Evolutionary conservation across 2,329 filamentous ascomycete genomes (phyloP).

Genomic region (Didymella pomorum): DNA sequence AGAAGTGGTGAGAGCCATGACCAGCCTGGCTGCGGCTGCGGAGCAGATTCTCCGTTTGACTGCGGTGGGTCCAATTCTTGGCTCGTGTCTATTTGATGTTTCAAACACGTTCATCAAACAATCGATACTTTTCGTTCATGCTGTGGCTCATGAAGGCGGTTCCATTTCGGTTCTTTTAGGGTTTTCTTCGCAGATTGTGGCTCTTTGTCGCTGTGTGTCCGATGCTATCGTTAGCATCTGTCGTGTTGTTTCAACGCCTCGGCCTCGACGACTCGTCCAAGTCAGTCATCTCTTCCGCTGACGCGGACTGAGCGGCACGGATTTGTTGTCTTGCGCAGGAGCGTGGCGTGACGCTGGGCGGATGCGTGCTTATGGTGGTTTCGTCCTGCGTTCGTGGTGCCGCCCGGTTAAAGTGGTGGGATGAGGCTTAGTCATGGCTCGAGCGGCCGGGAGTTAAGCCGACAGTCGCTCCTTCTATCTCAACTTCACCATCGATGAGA

Average conservation of each 20-base stretch:
- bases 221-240: neutral
- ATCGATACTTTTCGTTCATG: conserved; percentile 15
- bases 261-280: neutral
- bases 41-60: conserved; percentile 9
- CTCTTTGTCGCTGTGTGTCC: conserved; percentile 12
- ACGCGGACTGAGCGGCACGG: neutral
- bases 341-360: conserved; percentile 15
- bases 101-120: conserved; percentile 21
- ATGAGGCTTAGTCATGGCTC: neutral
- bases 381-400: conserved; percentile 3
- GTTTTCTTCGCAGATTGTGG: conserved; percentile 7
- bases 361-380: conserved; percentile 2
- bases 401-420: conserved; percentile 16
- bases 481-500: neutral
- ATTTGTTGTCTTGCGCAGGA: conserved; percentile 1
- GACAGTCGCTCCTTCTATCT: neutral
- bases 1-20: conserved; percentile 1
- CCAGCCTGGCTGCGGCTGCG: conserved; percentile 1
- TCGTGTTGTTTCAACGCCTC: neutral
- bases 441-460: neutral
- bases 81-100: conserved; percentile 15
- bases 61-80: conserved; percentile 12
- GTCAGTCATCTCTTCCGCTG: conserved; percentile 3
- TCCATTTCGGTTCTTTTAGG: conserved; percentile 3
- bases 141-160: conserved; percentile 4